These are phyloP conservation scores for Russula foetens DNA, from an alignment of 768 basidiomycete species.

Conservation along the genomic window DNA sequence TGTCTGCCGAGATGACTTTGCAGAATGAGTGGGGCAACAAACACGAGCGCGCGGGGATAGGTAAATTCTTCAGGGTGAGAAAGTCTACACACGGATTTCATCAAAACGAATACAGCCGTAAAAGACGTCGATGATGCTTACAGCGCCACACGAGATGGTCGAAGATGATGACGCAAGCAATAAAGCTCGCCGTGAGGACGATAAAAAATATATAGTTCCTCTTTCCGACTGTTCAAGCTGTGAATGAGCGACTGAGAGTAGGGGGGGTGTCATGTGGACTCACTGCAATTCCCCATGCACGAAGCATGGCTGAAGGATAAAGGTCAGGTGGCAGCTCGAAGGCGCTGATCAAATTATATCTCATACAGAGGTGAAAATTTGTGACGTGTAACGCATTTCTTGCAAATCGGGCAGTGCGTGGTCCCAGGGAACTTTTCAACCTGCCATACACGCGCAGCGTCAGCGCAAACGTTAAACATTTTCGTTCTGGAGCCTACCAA, in stretches of 20 bases:
- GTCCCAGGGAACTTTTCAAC: neutral
- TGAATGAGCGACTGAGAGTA: too few species aligned
- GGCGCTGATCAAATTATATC: neutral
- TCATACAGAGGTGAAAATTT: neutral
- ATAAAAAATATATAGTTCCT: constrained; percentile 2
- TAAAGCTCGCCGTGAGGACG: neutral
- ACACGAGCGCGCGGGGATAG: neutral
- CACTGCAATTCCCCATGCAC: constrained; percentile 5
- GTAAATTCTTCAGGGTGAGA: too few species aligned
- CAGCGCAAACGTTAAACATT: neutral
- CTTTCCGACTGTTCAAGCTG: neutral
- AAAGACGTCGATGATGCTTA: neutral
- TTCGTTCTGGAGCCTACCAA: neutral
- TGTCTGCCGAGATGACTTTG: neutral
- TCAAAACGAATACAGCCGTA: neutral
- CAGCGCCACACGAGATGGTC: constrained; percentile 1
- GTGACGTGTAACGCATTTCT: neutral
- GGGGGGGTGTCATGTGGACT: neutral
- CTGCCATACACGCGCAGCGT: neutral
- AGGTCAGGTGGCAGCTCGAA: neutral
- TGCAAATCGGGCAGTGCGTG: constrained; percentile 1
- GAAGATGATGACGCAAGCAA: neutral
- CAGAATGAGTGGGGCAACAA: neutral
- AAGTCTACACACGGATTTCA: neutral
- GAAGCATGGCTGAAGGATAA: neutral